These are phyloP conservation scores for Neocucurbitaria cava DNA, from an alignment of 2,329 filamentous ascomycete species.

Conservation along the genomic window DNA sequence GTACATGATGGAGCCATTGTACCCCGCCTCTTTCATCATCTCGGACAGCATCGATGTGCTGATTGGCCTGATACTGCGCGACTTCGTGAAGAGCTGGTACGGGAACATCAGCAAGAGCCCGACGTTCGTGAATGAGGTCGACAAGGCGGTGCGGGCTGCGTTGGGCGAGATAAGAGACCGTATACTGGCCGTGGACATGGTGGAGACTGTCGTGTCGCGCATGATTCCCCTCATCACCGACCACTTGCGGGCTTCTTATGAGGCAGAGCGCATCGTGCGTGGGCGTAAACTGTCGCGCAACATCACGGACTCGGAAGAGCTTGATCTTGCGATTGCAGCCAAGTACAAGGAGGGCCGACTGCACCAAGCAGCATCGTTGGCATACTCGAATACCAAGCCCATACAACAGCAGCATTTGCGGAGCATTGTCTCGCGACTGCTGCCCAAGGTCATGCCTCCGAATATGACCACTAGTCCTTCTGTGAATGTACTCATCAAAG, in stretches of 20 bases:
- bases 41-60: conserved; percentile 82
- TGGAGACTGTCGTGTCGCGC: conserved; percentile 80
- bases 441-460: conserved; percentile 77
- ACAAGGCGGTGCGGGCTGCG: conserved; percentile 77
- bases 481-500: conserved; percentile 80
- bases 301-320: conserved; percentile 94
- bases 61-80: conserved; percentile 76
- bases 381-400: conserved; percentile 82
- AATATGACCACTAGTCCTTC: conserved; percentile 79
- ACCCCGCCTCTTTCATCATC: conserved; percentile 76
- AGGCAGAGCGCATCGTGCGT: conserved; percentile 84
- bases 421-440: conserved; percentile 71
- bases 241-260: conserved; percentile 89
- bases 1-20: conserved; percentile 73
- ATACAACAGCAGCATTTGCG: conserved; percentile 90
- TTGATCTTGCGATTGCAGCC: conserved; percentile 92
- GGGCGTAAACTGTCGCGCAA: conserved; percentile 87
- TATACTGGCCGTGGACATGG: conserved; percentile 78
- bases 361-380: conserved; percentile 82
- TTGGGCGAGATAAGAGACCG: conserved; percentile 75
- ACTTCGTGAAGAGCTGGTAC: conserved; percentile 93
- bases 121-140: conserved; percentile 84
- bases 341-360: conserved; percentile 90
- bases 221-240: conserved; percentile 87
- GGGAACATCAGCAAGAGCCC: conserved; percentile 80